Evolutionary conservation across 345 rosid species (phyloP).

Genomic region (Combretum micranthum): DNA sequence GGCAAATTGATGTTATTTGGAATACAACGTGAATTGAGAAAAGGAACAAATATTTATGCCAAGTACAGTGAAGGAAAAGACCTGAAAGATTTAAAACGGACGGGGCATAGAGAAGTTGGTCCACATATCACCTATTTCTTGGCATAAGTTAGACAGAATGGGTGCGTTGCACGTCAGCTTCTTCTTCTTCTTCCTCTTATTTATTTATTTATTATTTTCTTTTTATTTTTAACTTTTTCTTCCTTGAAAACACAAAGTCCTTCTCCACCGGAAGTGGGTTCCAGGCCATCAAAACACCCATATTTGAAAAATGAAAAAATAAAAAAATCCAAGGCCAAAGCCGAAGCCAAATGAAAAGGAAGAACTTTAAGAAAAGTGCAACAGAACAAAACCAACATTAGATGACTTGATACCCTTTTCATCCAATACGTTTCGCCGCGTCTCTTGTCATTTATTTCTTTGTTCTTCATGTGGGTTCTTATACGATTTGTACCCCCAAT

Average conservation of each 20-base stretch:
- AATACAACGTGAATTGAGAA: too few relatives aligned
- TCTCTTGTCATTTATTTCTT: constrained; percentile 10
- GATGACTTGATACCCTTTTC: neutral
- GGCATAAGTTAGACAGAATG: neutral
- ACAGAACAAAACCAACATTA: too few relatives aligned
- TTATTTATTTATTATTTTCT: too few relatives aligned
- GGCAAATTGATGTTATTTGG: too few relatives aligned
- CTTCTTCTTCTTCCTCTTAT: too few relatives aligned
- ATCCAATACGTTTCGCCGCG: constrained; percentile 35
- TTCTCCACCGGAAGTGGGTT: constrained; percentile 69
- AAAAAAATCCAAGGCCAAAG: neutral
- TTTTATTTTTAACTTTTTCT: too few relatives aligned
- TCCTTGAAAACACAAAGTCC: constrained; percentile 14
- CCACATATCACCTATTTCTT: constrained; percentile 9
- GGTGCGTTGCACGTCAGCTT: constrained; percentile 62
- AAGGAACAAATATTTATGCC: too few relatives aligned
- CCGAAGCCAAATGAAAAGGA: too few relatives aligned
- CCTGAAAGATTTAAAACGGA: neutral
- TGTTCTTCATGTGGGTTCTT: too few relatives aligned
- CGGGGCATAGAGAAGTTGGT: too few relatives aligned
- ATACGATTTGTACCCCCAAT: too few relatives aligned
- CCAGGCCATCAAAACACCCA: constrained; percentile 35
- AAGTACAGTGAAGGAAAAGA: neutral
- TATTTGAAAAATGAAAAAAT: neutral
- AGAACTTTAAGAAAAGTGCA: neutral